These are phyloP conservation scores for Sclerotiophoma versabilis DNA, from an alignment of 2,329 filamentous ascomycete species.

Conservation along the genomic window DNA sequence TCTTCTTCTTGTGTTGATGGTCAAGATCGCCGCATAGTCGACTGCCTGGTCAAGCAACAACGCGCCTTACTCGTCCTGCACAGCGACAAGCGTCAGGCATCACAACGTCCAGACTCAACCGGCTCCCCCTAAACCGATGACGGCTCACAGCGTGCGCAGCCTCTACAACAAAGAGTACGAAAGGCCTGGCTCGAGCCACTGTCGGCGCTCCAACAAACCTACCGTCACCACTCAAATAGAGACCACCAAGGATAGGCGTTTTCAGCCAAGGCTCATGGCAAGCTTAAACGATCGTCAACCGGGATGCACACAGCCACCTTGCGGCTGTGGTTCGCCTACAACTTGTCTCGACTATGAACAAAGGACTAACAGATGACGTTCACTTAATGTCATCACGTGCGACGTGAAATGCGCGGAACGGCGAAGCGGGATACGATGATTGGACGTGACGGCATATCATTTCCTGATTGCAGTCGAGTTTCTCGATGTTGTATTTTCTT, in stretches of 20 bases:
- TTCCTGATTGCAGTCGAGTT: background rate
- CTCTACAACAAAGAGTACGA: background rate
- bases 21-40: too few relatives aligned
- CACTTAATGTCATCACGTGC: slow-evolving; percentile 11
- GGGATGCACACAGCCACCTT: background rate
- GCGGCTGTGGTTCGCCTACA: background rate
- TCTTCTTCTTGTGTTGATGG: too few relatives aligned
- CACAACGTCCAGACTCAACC: too few relatives aligned
- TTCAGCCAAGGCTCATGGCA: slow-evolving; percentile 1
- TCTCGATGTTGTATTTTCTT: background rate
- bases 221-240: background rate
- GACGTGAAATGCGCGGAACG: background rate
- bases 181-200: background rate
- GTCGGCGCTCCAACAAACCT: background rate
- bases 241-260: background rate
- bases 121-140: background rate
- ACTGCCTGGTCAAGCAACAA: too few relatives aligned
- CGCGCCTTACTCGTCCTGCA: too few relatives aligned
- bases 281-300: background rate
- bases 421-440: background rate
- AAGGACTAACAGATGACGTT: slow-evolving; percentile 12
- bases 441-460: background rate
- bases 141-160: background rate
- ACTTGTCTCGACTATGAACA: background rate
- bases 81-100: too few relatives aligned